Percentiles rank a stretch among this genome's conserved stretches.
Conservation (phyloP, 345 rosid genomes). For the Rhodamnia rubescens region DNA sequence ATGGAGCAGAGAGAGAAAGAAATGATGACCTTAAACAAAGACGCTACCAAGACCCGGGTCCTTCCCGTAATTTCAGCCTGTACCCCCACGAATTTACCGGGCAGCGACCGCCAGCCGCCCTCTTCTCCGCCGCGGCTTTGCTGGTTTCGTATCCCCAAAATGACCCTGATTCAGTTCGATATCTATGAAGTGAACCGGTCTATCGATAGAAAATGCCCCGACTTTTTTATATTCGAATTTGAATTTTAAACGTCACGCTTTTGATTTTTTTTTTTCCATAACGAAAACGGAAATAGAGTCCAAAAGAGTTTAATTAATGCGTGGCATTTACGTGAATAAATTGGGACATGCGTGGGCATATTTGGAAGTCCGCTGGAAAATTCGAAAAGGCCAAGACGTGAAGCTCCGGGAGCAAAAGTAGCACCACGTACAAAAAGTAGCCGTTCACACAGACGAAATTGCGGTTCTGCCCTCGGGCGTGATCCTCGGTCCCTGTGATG, state of each 20-base stretch:
- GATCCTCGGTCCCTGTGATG: neutral
- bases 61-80: neutral
- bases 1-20: too few species aligned
- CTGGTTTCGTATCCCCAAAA: neutral
- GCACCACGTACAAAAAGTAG: neutral
- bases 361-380: neutral
- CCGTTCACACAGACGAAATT: neutral
- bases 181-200: neutral
- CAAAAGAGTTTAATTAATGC: neutral
- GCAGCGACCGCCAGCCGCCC: neutral
- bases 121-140: neutral
- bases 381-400: neutral
- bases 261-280: too few species aligned
- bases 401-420: neutral
- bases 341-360: neutral
- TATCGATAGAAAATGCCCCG: neutral
- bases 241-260: neutral
- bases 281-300: neutral
- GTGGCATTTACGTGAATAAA: neutral
- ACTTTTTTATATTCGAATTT: neutral
- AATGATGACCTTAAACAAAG: neutral
- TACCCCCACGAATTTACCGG: neutral
- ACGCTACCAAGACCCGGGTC: neutral
- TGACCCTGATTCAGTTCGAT: neutral
- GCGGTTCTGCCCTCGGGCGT: neutral